Base-by-base conservation (phyloP, 306 rosid genomes). In the Dicorynia guianensis region DNA sequence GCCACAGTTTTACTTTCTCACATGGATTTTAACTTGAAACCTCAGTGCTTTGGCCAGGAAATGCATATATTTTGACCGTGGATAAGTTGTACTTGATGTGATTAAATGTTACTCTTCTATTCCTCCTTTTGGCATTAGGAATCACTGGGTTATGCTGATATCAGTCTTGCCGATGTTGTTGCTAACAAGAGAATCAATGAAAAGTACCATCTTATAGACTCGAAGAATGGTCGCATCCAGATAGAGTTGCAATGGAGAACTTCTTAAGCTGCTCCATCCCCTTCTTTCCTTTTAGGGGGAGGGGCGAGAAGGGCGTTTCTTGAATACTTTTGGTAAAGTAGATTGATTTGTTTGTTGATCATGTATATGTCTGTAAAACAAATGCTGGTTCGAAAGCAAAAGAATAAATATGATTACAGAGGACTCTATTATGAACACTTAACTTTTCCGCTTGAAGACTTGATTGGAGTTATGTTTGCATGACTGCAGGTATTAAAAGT, bases 171-270 rank as follows among this genome's bases (percentile, higher is more conserved):
- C 1, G 97, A 94, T 36, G 96, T 92, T 4, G 87, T 92, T 39
- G 12, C 88, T 8, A 94, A 94, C 89, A 90, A 82, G 73, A 79
- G 97, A 34, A 90, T 92, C 48, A 94, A 94, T 36, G 97, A 94
- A 87, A 94, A 86, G 83, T 87, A 79, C 72, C 93, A 92, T 78
- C 96, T 92, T 63, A 94, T 94, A 78, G 96, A 92, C 84, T 94
- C 98, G 7, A 94, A 88, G 92, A 94, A 94, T 67, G 98, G 98
- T n/a, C 86, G 84, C 66, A 52, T 94, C 76, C 98, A 92, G 69
- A 65, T 92, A 40, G 98, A 94, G 93, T 76, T 94, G 77, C 93
- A 94, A 74, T 92, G 98, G 98, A 87, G 91, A 83, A 83, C 90
- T 71, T 81, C 87, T 36, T 67, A 60, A 82, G 76, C 79, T 65